Conservation (phyloP, 495 filamentous ascomycete species). For the Pyrenula aspistea region DNA sequence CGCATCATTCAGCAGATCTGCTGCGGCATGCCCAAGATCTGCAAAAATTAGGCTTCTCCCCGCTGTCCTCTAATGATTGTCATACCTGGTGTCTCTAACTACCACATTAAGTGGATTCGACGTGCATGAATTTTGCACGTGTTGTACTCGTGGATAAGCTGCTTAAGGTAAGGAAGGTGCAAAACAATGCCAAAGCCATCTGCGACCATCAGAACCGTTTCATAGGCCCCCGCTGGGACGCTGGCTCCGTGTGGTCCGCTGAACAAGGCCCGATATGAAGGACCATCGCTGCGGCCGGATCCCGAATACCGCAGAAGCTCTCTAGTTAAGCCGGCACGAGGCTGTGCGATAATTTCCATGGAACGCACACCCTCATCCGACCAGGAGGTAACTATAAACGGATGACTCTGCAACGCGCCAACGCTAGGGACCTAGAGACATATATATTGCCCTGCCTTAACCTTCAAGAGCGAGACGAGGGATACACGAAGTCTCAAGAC, state of each 20-base stretch:
- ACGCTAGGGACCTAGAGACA: conserved; percentile 15
- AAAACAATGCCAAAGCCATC: conserved; percentile 14
- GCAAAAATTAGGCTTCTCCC: no score
- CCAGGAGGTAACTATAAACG: conserved; percentile 27
- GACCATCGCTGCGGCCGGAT: not conserved
- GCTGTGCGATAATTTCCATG: conserved; percentile 17
- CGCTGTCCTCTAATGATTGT: no score
- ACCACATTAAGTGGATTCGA: conserved; percentile 18
- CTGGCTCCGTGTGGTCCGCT: conserved; percentile 8
- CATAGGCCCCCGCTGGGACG: conserved; percentile 8
- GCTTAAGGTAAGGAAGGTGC: conserved; percentile 15
- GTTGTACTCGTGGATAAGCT: conserved; percentile 19
- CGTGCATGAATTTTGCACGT: conserved; percentile 9
- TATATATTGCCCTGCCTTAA: conserved; percentile 16
- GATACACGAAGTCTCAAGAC: conserved; percentile 8
- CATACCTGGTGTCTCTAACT: conserved; percentile 15
- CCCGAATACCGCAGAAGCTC: conserved; percentile 9
- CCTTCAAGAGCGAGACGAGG: conserved; percentile 4
- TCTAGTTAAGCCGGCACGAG: conserved; percentile 12
- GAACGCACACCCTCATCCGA: conserved; percentile 11
- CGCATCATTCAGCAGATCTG: no score
- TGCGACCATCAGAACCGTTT: conserved; percentile 12
- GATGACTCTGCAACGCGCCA: conserved; percentile 21
- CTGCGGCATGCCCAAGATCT: no score
- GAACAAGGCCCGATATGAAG: conserved; percentile 5